These are phyloP conservation scores for Pichia exigua DNA, from an alignment of 805 yeast species.

Conservation along the genomic window DNA sequence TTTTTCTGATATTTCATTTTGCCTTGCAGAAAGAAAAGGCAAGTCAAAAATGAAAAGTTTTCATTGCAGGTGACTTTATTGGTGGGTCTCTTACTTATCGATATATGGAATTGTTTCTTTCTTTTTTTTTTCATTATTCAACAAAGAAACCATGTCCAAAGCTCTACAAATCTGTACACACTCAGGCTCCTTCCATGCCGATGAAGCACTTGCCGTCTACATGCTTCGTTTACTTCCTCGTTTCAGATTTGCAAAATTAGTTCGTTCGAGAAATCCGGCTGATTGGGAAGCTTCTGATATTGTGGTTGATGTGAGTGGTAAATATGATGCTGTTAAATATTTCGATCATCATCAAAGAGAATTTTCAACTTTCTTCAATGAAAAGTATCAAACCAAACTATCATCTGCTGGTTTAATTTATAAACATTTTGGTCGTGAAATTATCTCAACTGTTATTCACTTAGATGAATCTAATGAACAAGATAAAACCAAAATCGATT, in stretches of 20 bases:
- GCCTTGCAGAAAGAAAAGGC: too few relatives aligned
- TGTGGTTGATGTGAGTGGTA: constrained; percentile 91
- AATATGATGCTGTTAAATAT: constrained; percentile 76
- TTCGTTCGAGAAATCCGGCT: constrained; percentile 76
- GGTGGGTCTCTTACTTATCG: background rate
- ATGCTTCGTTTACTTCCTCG: constrained; percentile 69
- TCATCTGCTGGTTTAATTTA: constrained; percentile 91
- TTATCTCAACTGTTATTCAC: constrained; percentile 46
- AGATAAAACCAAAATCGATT: constrained; percentile 34
- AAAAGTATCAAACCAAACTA: constrained; percentile 61
- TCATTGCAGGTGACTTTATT: background rate
- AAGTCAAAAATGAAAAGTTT: background rate
- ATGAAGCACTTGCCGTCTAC: constrained; percentile 89
- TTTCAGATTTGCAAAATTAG: constrained; percentile 56
- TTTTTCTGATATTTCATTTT: background rate
- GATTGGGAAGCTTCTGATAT: constrained; percentile 85
- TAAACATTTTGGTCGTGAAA: constrained; percentile 74
- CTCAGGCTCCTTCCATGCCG: constrained; percentile 94
- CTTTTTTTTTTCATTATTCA: background rate
- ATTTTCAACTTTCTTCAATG: constrained; percentile 66
- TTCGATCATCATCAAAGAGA: constrained; percentile 98
- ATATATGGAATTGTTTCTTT: background rate
- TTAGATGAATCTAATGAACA: constrained; percentile 30
- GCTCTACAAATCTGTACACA: constrained; percentile 71
- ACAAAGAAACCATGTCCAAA: constrained; percentile 10